phyloP scores from a whole-genome alignment of 352 stramenopile species.

The Plasmopara muralis region DNA sequence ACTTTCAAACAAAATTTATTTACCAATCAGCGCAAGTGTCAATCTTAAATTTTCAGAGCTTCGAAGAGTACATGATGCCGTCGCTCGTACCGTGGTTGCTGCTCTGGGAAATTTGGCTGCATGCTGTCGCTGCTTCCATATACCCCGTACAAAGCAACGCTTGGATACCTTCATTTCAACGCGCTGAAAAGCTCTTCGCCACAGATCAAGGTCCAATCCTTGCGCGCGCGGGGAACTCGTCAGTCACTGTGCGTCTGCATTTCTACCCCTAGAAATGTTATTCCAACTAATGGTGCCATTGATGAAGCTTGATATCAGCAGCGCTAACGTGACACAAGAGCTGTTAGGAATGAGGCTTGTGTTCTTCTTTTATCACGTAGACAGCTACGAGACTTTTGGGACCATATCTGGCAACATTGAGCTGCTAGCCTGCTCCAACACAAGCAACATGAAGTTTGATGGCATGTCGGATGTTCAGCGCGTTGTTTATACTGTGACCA shows the following conservation, averaged over 20 bases:
- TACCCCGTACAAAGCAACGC: slow-evolving; percentile 63
- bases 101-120: slow-evolving; percentile 11
- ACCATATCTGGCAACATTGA: slow-evolving; percentile 63
- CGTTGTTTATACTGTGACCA: slow-evolving; percentile 56
- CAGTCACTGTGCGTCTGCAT: slow-evolving; percentile 36
- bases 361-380: slow-evolving; percentile 80
- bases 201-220: slow-evolving; percentile 64
- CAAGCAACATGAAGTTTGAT: slow-evolving; percentile 35
- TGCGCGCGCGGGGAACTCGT: slow-evolving; percentile 53
- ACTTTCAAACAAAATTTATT: slow-evolving; percentile 14
- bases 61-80: slow-evolving; percentile 13
- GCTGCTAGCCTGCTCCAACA: slow-evolving; percentile 57
- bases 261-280: neutral
- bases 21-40: slow-evolving; percentile 3
- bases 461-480: slow-evolving; percentile 63
- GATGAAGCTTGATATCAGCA: slow-evolving; percentile 49
- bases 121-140: slow-evolving; percentile 37
- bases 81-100: slow-evolving; percentile 14
- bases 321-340: slow-evolving; percentile 58
- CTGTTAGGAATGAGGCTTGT: slow-evolving; percentile 72
- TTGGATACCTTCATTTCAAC: slow-evolving; percentile 77
- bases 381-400: slow-evolving; percentile 57
- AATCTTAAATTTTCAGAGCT: neutral
- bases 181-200: slow-evolving; percentile 83
- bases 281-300: neutral